Base-by-base conservation (phyloP, 1,139 yeast species). In the Zhuliangozyma blackwelliae region DNA sequence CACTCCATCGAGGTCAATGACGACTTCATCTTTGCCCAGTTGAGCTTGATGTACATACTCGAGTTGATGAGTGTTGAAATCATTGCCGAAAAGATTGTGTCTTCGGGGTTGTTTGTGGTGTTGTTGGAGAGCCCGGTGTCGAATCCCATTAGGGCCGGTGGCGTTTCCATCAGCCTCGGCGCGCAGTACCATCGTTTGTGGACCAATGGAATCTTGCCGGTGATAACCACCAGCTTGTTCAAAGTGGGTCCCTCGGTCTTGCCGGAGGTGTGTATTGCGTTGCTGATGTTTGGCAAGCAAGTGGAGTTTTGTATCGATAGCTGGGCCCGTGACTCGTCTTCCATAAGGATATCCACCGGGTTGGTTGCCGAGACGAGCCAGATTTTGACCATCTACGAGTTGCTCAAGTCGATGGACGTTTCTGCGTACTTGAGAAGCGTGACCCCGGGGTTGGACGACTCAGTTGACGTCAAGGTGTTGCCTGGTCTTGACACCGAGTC, bases 281-380 rank as follows among this genome's bases (percentile, higher is more conserved):
- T 83, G 9, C 69, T 75, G 26, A 72, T 77, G 33, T 90, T 85
- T 59, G 65, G 75, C 10, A 74, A 73, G 35, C 97, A 88, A 56
- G 72, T 87, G 31, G 70, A 68, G 33, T 69, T 70, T 7, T 77
- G 94, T 22, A 65, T 86, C 23, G 72, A 68, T 22, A 73, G 81
- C 34, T 90, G 97, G 97, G 68, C 79, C 22, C 67, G 75, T 46
- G 81, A 78, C 50, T 67, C 79, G 20, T 55, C 68, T 1, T 55
- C 70, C 11, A 63, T 82, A 31, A 68, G 71, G 29, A 76, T 90
- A 12, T 77, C 88, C 2, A 65, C 79, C 1, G 77, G 90, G 0
- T 70, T 76, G 1, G 73, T 87, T 8, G 79, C 82, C 36, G 97
- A 90, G 56, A 85, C 96, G 0, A 75, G 80, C 40, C 95, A 88